These are phyloP conservation scores for Daldinia caldariorum DNA, from an alignment of 495 filamentous ascomycete species.

Conservation along the genomic window DNA sequence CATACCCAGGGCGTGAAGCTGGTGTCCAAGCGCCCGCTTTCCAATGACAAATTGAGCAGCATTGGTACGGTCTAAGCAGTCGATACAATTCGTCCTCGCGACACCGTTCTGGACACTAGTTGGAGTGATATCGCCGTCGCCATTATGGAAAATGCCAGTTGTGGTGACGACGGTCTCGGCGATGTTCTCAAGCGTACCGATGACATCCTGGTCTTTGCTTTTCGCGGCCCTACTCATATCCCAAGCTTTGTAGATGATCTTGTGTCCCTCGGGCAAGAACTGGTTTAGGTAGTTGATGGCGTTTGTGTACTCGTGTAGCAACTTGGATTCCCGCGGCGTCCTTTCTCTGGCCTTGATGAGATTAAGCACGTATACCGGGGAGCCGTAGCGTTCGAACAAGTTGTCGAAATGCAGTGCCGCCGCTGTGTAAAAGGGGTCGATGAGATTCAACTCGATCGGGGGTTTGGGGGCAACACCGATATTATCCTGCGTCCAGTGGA, in stretches of 20 bases:
- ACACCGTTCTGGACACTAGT: conserved; percentile 89
- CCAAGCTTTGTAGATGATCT: conserved; percentile 93
- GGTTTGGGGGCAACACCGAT: conserved; percentile 95
- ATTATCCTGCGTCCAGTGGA: conserved; percentile 98
- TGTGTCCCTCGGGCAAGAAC: conserved; percentile 83
- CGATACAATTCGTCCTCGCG: conserved; percentile 95
- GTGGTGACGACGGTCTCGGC: conserved; percentile 84
- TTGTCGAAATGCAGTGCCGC: conserved; percentile 97
- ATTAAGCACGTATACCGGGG: conserved; percentile 91
- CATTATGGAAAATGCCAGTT: conserved; percentile 96
- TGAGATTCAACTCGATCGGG: conserved; percentile 90
- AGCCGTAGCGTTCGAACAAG: conserved; percentile 91
- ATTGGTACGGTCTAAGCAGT: conserved; percentile 96
- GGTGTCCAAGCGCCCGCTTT: conserved; percentile 91
- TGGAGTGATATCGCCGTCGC: conserved; percentile 68
- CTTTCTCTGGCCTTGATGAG: conserved; percentile 90
- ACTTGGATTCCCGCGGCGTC: conserved; percentile 90
- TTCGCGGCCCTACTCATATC: conserved; percentile 98
- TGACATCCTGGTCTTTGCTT: conserved; percentile 94
- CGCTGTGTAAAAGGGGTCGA: conserved; percentile 96
- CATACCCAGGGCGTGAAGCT: conserved; percentile 91
- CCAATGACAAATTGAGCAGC: conserved; percentile 98
- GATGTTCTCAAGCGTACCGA: conserved; percentile 86
- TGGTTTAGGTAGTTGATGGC: conserved; percentile 95
- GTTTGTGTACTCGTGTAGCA: conserved; percentile 86